Conservation (phyloP, 1,139 yeast species). For the Protomyces pachydermus region DNA sequence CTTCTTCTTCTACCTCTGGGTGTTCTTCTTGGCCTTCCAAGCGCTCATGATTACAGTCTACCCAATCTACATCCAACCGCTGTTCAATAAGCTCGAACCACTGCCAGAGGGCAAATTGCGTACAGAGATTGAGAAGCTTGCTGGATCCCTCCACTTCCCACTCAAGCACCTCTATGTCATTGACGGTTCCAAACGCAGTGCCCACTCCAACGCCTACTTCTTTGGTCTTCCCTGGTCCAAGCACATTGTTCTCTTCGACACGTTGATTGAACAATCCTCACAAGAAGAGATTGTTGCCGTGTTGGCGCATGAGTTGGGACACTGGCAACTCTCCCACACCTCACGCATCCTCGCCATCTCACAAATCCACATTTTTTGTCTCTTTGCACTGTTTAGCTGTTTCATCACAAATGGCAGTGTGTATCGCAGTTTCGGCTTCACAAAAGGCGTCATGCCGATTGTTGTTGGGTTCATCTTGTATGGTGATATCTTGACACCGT, state of each 20-base stretch:
- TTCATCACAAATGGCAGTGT: conserved; percentile 75
- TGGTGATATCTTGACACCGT: conserved; percentile 65
- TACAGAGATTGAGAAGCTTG: conserved; percentile 71
- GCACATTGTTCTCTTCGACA: conserved; percentile 88
- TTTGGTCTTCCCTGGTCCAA: conserved; percentile 95
- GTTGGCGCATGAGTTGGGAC: conserved; percentile 95
- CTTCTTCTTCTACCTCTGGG: conserved; percentile 73
- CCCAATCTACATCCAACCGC: conserved; percentile 83
- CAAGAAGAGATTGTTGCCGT: conserved; percentile 85
- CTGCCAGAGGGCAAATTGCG: conserved; percentile 86
- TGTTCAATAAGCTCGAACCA: conserved; percentile 86
- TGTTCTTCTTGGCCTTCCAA: conserved; percentile 65
- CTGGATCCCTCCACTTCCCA: conserved; percentile 73
- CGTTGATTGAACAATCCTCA: conserved; percentile 74
- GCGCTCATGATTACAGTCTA: conserved; percentile 64
- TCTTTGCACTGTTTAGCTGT: conserved; percentile 68
- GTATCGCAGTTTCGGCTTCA: conserved; percentile 74
- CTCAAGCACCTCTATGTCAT: conserved; percentile 75
- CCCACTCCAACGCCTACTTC: conserved; percentile 94
- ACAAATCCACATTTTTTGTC: conserved; percentile 59
- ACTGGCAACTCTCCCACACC: conserved; percentile 88
- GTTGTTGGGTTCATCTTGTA: conserved; percentile 69
- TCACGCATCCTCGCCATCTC: conserved; percentile 60
- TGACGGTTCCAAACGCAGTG: conserved; percentile 92
- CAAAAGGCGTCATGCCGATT: conserved; percentile 47